Evolutionary conservation across 2,329 filamentous ascomycete species (phyloP), one percentile per base, ranked within the genome.

Genomic region (Cordyceps militaris): DNA sequence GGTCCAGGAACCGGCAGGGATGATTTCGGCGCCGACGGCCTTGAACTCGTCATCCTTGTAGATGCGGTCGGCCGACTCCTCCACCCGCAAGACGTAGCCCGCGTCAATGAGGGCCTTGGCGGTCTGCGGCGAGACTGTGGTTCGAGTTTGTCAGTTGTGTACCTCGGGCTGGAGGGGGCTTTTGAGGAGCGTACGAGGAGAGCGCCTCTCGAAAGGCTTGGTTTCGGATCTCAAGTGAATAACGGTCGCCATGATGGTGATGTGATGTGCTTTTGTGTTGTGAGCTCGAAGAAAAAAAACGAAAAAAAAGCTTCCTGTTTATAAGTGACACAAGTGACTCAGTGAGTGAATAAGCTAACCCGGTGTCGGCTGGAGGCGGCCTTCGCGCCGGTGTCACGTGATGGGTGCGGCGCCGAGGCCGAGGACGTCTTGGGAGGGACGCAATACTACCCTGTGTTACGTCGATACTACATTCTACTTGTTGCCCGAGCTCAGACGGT

Each of bases 11-110:
- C 86, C 83, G 62, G 83, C 80, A 14, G 81, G 78, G 14, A 91
- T 83, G 23, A 91, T 76, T 14, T 76, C 80, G 46, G 85, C 85
- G 50, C 87, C 87, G 38, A 80, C 76, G 57, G 77, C 75, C 68
- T 78, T 75, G 64, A 84, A 86, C 69, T 87, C 84, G 49, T 71
- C 73, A 64, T 83, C 80, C 40, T 80, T 76, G 65, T 81, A 85
- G 66, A 89, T 88, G 60, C 86, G 79, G 66, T 83, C 80, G 6
- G 80, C 76, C 57, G 79, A 84, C 61, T 79, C 78, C 74, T 89
- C 87, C 42, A 89, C 81, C 57, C 81, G 81, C 65, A 89, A 79
- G 13, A 76, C 76, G 70, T 88, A 89, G 62, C 86, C 86, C 49
- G 85, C 85, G 63, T 87, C 80, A 57, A 88, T 74, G 60, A 89